These are phyloP conservation scores for Mucor sp. DNA, from an alignment of 371 early-diverging fungal species.

Conservation along the genomic window DNA sequence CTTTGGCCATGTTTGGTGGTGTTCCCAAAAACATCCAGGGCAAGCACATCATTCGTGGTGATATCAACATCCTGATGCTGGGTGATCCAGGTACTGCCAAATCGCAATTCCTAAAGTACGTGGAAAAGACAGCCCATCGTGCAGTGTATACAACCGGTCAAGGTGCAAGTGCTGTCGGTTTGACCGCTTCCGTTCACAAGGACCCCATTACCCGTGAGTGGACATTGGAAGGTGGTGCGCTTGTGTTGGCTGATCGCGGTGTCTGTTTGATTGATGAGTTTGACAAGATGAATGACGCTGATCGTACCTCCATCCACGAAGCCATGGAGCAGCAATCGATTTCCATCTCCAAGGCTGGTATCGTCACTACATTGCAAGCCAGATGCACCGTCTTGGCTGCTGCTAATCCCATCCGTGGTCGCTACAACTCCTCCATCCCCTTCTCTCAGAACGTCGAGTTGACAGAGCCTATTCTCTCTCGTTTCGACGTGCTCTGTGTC, in stretches of 20 bases:
- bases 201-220: slow-evolving; percentile 98
- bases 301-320: slow-evolving; percentile 91
- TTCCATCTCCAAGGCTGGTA: slow-evolving; percentile 97
- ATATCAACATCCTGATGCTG: slow-evolving; percentile 98
- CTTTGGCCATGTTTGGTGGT: slow-evolving; percentile 98
- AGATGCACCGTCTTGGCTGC: slow-evolving; percentile 98
- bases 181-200: slow-evolving; percentile 98
- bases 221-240: slow-evolving; percentile 99
- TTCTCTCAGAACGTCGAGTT: slow-evolving; percentile 99
- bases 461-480: slow-evolving; percentile 98
- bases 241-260: slow-evolving; percentile 98
- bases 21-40: slow-evolving; percentile 92
- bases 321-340: slow-evolving; percentile 99
- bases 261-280: slow-evolving; percentile 99
- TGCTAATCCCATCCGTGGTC: slow-evolving; percentile 98
- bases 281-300: slow-evolving; percentile 98
- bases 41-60: slow-evolving; percentile 97
- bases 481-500: slow-evolving; percentile 99
- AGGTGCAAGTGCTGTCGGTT: slow-evolving; percentile 99
- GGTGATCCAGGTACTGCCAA: slow-evolving; percentile 99
- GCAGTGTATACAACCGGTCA: slow-evolving; percentile 99
- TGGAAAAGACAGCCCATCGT: slow-evolving; percentile 94
- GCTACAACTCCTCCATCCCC: slow-evolving; percentile 95
- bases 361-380: slow-evolving; percentile 96
- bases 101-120: slow-evolving; percentile 98